Base-by-base conservation (phyloP, 805 yeast species). In the Blastobotrys americana region DNA sequence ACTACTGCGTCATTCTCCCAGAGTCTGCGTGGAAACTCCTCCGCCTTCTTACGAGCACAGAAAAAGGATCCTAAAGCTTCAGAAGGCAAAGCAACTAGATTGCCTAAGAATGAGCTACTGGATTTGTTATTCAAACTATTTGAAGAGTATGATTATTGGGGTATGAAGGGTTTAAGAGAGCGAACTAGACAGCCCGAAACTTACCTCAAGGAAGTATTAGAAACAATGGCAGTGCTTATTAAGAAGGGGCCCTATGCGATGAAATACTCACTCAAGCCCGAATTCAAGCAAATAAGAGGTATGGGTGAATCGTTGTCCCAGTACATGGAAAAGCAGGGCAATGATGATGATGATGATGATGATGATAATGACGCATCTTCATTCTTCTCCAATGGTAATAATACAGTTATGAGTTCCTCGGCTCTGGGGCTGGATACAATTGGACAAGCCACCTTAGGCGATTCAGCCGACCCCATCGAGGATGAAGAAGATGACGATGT, bases 71-170 rank as follows among this genome's bases (percentile, higher is more conserved):
- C 56, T 37, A 58, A 59, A 44, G 68, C 69, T 8, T 65, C 70
- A 18, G 94, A 85, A 53, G 94, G 93, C 42, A 82, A 95, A 59
- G 95, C 97, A 27, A 86, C 84, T 53, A 78, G 98, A 62, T 85
- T 93, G 82, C 96, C 95, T 33, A 80, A 85, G 68, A 86, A 84
- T 61, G 97, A 88, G 51, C 74, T 93, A 46, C 75, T 90, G 73
- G 96, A 89, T 64, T 68, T 85, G 53, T 68, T 93, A 54, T 93
- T 93, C 77, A 76, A 83, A 55, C 71, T 90, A 56, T 93, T 93
- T 65, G 96, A 88, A 64, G 94, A 89, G 62, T 87, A 84, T 63
- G 97, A 90, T 60, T 93, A 89, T 65, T 93, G 98, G 98, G 80
- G 93, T 8, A 73, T 93, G 73, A 88, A 88, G 65, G 96, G 96